Conservation (phyloP, 75 land plant genomes). For the Pinus albicaulis region DNA sequence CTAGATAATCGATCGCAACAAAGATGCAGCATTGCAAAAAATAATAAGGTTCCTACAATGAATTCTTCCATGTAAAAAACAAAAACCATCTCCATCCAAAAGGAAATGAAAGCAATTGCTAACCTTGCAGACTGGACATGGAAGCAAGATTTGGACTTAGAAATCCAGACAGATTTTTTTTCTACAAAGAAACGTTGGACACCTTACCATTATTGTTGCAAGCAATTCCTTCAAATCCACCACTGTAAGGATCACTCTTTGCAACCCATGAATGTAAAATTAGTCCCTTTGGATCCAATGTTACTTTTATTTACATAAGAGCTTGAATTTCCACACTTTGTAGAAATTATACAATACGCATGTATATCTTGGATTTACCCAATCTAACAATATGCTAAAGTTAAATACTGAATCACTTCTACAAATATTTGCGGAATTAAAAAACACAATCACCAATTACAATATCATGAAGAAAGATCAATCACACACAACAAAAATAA, state of each 20-base stretch:
- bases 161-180: conserved; percentile 29
- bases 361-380: no score
- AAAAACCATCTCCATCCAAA: neutral
- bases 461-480: no score
- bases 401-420: no score
- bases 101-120: neutral
- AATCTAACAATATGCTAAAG: no score
- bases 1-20: conserved; percentile 27
- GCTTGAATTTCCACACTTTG: conserved; percentile 15
- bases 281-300: conserved; percentile 28
- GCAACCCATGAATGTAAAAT: conserved; percentile 28
- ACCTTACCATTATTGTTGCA: conserved; percentile 37
- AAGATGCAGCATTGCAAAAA: conserved; percentile 33
- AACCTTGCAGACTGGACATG: conserved; percentile 38
- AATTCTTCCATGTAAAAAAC: neutral
- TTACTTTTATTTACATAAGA: conserved; percentile 34
- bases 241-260: conserved; percentile 9
- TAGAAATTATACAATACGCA: no score
- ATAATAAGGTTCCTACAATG: neutral
- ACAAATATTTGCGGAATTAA: no score
- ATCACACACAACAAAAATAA: no score
- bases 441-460: no score
- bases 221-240: conserved; percentile 35
- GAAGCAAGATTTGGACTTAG: conserved; percentile 22
- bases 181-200: conserved; percentile 33